Conservation (phyloP, 208 protist genomes). For the Porcisia deanei region DNA sequence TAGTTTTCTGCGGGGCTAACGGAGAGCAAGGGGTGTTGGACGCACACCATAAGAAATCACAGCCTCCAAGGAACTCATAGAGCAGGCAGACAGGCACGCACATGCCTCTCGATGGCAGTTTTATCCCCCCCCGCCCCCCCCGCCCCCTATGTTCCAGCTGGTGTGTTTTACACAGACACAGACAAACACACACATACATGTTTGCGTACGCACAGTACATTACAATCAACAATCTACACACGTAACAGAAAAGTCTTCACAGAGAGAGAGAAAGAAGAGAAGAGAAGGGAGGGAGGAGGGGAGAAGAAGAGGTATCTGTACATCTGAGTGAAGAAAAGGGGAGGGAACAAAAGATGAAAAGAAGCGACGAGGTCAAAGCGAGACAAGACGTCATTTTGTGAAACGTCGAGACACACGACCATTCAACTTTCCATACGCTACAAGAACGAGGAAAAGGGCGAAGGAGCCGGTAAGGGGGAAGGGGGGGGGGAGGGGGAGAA, state of each 20-base stretch:
- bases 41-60: background rate
- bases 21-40: background rate
- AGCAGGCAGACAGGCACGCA: background rate
- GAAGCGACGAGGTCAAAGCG: background rate
- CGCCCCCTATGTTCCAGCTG: no score
- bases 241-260: background rate
- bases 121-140: background rate
- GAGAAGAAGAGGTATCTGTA: background rate
- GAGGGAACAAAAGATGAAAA: background rate
- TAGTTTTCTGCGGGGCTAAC: background rate
- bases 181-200: background rate
- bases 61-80: background rate
- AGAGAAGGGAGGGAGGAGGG: background rate
- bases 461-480: background rate
- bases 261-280: background rate
- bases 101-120: background rate
- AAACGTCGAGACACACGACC: no score
- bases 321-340: slow-evolving; percentile 6
- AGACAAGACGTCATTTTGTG: background rate
- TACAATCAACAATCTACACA: background rate
- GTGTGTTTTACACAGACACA: background rate
- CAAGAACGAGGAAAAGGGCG: background rate
- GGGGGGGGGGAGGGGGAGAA: background rate
- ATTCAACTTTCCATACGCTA: no score
- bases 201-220: background rate